Base-by-base conservation (phyloP, 225 moss, liverwort and hornwort genomes). In the Pseudoscleropodium purum region DNA sequence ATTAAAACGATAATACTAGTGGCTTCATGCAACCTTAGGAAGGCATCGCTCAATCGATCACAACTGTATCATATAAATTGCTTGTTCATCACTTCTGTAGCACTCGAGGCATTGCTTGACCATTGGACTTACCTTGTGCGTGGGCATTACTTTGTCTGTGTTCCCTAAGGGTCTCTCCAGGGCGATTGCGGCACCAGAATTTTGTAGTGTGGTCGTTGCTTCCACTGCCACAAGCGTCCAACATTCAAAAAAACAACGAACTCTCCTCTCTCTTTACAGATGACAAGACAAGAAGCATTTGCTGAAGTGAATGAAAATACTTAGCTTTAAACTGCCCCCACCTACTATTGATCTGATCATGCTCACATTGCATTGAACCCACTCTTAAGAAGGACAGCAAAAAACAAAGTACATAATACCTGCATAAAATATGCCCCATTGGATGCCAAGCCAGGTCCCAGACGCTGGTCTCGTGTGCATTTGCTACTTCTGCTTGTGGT, bases 401-500 rank as follows among this genome's bases (percentile, higher is more conserved):
- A 74, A 45, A 39, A 37, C 13, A 41, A 64, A 61, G 54, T 54
- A 61, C 21, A 82, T 67, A 56, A 78, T 93, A 98, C 97, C 97
- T 98, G 97, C 98, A 99, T 74, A 99, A 90, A 90, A 99, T 92
- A 89, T 99, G 99, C 47, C 99, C 99, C 96, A 97, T 97, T 73
- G 99, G 99, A 95, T 99, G 99, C 99, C 99, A 99, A 89, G 99
- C 99, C 92, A 99, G 92, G 90, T 99, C 99, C 99, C 99, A 99
- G 65, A 99, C 99, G 73, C 99, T 99, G 87, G 95, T 97, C 89
- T 99, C 97, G 90, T 99, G 99, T 23, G 99, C 99, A 89, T 96
- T 99, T 68, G 96, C 96, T 87, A 99, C 97, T 90, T 99, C 99
- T 88, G 99, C 99, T 93, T 97, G 99, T 67, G 99, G 99, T 89